phyloP scores from a whole-genome alignment of 371 early-diverging fungal genomes.

The Syncephalastrum racemosum region DNA sequence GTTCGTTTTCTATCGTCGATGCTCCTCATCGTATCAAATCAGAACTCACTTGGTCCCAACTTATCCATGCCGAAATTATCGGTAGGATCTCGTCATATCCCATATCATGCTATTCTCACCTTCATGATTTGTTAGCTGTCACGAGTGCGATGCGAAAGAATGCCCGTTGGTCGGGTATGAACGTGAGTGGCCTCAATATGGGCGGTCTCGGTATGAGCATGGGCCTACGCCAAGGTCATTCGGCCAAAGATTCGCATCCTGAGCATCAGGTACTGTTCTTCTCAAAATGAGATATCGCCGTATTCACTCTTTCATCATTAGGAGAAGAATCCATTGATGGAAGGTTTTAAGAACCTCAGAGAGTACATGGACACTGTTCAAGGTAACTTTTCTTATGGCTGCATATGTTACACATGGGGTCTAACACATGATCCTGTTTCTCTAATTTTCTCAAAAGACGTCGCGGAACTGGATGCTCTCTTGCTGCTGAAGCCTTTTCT shows the following conservation, averaged over 20 bases:
- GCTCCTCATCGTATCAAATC: constrained; percentile 33
- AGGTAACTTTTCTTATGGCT: constrained; percentile 35
- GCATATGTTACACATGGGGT: not conserved
- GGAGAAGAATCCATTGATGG: constrained; percentile 75
- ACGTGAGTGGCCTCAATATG: constrained; percentile 61
- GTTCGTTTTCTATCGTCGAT: constrained; percentile 14
- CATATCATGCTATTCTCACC: not conserved
- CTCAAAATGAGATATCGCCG: constrained; percentile 14
- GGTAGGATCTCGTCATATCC: constrained; percentile 23
- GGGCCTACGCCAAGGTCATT: constrained; percentile 58
- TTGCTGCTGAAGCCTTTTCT: constrained; percentile 87
- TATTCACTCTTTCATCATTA: constrained; percentile 11
- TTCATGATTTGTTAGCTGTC: constrained; percentile 42
- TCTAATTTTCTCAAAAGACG: constrained; percentile 21
- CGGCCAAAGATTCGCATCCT: constrained; percentile 37
- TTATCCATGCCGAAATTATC: constrained; percentile 80
- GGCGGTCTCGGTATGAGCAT: constrained; percentile 67
- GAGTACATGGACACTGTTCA: constrained; percentile 60
- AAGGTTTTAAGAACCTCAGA: constrained; percentile 69
- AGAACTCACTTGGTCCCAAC: constrained; percentile 72
- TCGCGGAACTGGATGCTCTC: constrained; percentile 67
- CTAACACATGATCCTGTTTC: not conserved
- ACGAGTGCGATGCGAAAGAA: constrained; percentile 86
- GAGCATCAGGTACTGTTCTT: constrained; percentile 46
- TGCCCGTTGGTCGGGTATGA: constrained; percentile 79